Evolutionary conservation across 768 basidiomycete species (phyloP), one percentile per base, ranked within the genome.

Genomic region (Macrocybe gigantea): DNA sequence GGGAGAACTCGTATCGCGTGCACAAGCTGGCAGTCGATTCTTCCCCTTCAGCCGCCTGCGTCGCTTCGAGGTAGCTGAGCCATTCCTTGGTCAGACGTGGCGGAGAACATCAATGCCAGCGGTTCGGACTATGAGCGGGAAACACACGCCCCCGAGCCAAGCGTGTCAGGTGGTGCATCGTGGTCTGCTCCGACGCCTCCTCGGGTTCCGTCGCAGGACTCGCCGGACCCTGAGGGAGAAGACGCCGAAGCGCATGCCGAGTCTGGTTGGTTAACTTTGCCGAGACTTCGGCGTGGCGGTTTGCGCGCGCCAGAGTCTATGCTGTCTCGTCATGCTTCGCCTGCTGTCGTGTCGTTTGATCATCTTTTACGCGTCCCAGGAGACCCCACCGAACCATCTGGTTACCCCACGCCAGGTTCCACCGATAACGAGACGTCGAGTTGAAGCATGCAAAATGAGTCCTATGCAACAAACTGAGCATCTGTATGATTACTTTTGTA

Each of bases 271-370:
- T 57, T 60, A 10, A 56, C 60, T 49, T 62, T 57, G 6, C 81
- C 84, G 4, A 75, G 82, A 37, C 64, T 86, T 38, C 78, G 85
- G 41, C 77, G 85, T 2, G 82, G 85, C n/a, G 80, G 83, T 2
- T 58, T 86, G 5, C 76, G 79, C 5, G 76, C 83, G 5, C 81
- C 83, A 0, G 85, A 87, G 55, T 75, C 78, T 1, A 63, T 83
- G 53, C 57, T 83, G 2, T 63, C 76, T 11, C 72, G 75, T 31
- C 70, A 73, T 53, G 62, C 65, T 11, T 77, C 77, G 10, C 74
- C 73, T 12, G 44, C 62, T 30, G 46, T 50, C 34, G 44, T 47
- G 39, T 48, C 57, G 45, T 45, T 49, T 14, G 50, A 38, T 41
- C 31, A 37, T 40, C 50, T 37, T 29, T 51, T 14, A 32, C 53